Base-by-base conservation (phyloP, 805 yeast species). In the Wickerhamomyces strasburgensis region DNA sequence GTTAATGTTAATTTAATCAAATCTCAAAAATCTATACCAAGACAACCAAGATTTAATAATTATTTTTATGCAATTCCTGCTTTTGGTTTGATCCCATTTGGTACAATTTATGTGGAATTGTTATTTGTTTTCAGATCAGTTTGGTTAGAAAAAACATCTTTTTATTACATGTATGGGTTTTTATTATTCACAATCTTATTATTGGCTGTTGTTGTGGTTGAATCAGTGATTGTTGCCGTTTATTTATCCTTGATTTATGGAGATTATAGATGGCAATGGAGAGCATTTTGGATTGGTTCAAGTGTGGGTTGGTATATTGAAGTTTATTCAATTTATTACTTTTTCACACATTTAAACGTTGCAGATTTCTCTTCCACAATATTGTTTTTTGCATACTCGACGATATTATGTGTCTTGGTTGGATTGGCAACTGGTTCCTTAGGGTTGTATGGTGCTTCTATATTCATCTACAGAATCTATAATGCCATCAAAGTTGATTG, bases 201-300 rank as follows among this genome's bases (percentile, higher is more conserved):
- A 30, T 64, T 84, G 25, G 60, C 76, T 30, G 64, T 83, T 25
- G 78, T 84, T 11, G 77, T 84, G 15, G 63, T 76, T 27, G 95
- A 86, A 57, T 74, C 83, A 36, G 75, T 89, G 7, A 69, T 86
- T 17, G 75, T 86, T 29, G 77, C 83, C 5, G 70, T 81, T 8
- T 86, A 81, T 52, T 54, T 82, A 29, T 70, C 81, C 30, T 65
- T 86, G 49, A 67, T 68, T 16, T 64, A 73, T 47, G 74, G 72
- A 34, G 72, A 65, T 52, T 73, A 74, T 34, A 63, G 70, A 47
- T 88, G 96, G 96, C 85, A 84, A 54, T 86, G 95, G 95, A 69
- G 80, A 47, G 67, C 87, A 10, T 86, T 85, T 58, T 57, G 75
- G 37, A 75, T 79, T 19, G 85, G 94, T 5, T 65, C 76, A 4